Evolutionary conservation across 2,329 filamentous ascomycete genomes (phyloP).

Genomic region (Xylaria sp.): DNA sequence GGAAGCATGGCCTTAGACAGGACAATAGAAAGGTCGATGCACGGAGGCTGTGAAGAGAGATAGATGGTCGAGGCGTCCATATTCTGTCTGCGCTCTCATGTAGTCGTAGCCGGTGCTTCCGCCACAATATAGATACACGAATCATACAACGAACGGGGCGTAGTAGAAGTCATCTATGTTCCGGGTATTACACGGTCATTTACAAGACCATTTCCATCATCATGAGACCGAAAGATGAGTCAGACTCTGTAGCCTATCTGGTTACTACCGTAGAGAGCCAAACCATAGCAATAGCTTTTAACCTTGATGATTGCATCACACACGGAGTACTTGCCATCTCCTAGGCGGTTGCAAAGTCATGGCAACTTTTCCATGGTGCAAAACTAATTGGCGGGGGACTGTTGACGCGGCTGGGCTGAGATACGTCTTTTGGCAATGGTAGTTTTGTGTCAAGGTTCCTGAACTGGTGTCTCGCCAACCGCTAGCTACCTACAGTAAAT

Average conservation of each 20-base stretch:
- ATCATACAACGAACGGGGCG: not conserved
- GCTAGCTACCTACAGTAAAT: too few relatives aligned
- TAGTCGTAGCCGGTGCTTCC: not conserved
- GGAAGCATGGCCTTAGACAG: not conserved
- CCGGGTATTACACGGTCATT: not conserved
- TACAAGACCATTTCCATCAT: constrained; percentile 1
- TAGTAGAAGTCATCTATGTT: not conserved
- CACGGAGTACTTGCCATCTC: not conserved
- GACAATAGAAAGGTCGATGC: not conserved
- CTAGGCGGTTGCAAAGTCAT: not conserved
- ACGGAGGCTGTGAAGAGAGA: not conserved
- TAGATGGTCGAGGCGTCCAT: not conserved
- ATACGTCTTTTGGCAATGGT: too few relatives aligned
- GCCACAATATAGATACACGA: not conserved
- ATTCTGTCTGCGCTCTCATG: not conserved
- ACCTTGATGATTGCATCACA: not conserved
- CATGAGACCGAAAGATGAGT: constrained; percentile 5
- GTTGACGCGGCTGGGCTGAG: too few relatives aligned
- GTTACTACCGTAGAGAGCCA: not conserved
- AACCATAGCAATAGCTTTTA: not conserved
- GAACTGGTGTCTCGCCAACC: too few relatives aligned
- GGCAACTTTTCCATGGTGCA: too few relatives aligned
- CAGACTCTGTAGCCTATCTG: not conserved
- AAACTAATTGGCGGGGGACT: too few relatives aligned
- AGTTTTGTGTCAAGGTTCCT: too few relatives aligned